These are phyloP conservation scores for Vachellia collinsii DNA, from an alignment of 306 rosid genomes.

Conservation along the genomic window DNA sequence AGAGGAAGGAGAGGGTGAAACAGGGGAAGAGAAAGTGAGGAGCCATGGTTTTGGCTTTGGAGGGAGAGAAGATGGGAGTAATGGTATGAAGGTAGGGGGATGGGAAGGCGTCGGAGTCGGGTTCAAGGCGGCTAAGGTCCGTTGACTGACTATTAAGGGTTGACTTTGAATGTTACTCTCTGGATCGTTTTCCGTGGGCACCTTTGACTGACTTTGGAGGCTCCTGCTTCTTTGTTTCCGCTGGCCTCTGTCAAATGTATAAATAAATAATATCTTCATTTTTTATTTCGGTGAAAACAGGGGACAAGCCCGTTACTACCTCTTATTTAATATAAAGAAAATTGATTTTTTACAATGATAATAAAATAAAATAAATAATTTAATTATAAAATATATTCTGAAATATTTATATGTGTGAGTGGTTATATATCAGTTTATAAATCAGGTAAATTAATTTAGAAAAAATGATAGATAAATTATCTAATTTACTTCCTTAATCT, in stretches of 20 bases:
- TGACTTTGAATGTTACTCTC: background rate
- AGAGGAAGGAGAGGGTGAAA: conserved; percentile 37
- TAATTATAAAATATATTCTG: too few species aligned
- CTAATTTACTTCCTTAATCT: too few species aligned
- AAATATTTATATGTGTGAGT: too few species aligned
- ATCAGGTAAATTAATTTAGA: too few species aligned
- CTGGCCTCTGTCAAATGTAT: background rate
- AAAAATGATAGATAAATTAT: too few species aligned
- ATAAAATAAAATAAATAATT: too few species aligned
- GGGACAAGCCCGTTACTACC: too few species aligned
- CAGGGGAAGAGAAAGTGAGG: conserved; percentile 12
- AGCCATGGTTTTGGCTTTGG: conserved; percentile 34
- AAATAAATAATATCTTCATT: too few species aligned
- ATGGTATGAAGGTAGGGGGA: background rate
- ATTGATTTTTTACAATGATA: too few species aligned
- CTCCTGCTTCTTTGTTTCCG: background rate
- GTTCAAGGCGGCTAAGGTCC: background rate
- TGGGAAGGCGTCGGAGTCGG: background rate
- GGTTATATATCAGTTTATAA: too few species aligned
- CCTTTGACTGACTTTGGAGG: background rate
- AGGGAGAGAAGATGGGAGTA: background rate
- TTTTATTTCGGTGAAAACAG: too few species aligned
- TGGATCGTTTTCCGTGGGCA: background rate
- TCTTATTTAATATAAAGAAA: too few species aligned
- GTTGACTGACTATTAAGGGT: background rate